phyloP scores from a whole-genome alignment of 768 basidiomycete genomes.

The Pisolithus sp. region DNA sequence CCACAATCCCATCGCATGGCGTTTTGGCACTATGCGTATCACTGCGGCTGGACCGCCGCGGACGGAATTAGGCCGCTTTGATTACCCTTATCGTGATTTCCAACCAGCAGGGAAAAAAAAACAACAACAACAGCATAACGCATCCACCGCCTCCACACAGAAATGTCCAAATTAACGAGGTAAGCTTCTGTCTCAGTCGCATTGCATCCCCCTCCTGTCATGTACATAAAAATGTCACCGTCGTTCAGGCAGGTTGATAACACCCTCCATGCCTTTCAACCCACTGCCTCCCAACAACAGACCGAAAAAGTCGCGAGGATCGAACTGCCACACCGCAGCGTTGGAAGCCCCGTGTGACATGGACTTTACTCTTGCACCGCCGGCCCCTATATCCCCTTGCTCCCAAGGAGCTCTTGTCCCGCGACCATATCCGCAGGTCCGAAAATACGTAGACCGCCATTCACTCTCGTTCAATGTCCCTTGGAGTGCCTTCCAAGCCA shows the following conservation, averaged over 20 bases:
- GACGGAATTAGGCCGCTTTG: background rate
- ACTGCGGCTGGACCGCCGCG: background rate
- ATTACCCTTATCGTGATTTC: background rate
- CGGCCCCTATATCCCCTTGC: background rate
- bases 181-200: background rate
- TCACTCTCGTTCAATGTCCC: background rate
- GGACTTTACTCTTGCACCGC: background rate
- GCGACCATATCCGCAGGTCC: too few species aligned
- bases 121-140: background rate
- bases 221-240: background rate
- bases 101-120: background rate
- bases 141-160: background rate
- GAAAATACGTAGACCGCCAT: too few species aligned
- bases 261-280: background rate
- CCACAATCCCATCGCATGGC: background rate
- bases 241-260: background rate
- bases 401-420: too few species aligned
- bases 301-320: background rate
- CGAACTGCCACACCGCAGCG: background rate
- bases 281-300: background rate
- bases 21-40: background rate
- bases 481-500: background rate
- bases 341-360: background rate
- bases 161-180: background rate
- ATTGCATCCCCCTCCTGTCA: background rate